These are phyloP conservation scores for Pseudogymnoascus sp. DNA, from an alignment of 2,329 filamentous ascomycete species.

Conservation along the genomic window DNA sequence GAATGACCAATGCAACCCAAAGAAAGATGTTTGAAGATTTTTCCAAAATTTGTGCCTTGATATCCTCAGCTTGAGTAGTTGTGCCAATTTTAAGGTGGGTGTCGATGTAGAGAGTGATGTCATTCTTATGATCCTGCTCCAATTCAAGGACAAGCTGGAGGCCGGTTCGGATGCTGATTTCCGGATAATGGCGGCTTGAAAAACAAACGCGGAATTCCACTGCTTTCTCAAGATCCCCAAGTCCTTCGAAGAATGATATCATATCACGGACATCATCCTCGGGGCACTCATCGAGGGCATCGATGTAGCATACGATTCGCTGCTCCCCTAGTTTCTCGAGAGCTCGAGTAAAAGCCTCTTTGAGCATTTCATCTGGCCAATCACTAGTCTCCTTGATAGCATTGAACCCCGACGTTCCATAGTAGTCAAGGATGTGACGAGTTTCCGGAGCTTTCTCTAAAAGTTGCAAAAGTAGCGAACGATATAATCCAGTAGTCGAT, in stretches of 20 bases:
- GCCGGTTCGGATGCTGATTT: slow-evolving; percentile 21
- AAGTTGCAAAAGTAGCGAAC: slow-evolving; percentile 41
- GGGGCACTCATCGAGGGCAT: slow-evolving; percentile 41
- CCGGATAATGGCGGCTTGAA: slow-evolving; percentile 28
- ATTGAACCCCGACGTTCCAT: not conserved
- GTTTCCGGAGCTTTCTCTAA: slow-evolving; percentile 31
- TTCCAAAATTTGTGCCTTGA: slow-evolving; percentile 18
- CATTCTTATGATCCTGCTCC: slow-evolving; percentile 24
- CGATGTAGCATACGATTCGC: slow-evolving; percentile 34
- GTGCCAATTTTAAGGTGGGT: slow-evolving; percentile 21
- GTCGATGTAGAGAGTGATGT: slow-evolving; percentile 25
- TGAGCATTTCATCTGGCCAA: slow-evolving; percentile 24
- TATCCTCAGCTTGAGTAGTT: slow-evolving; percentile 17
- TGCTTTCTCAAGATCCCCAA: slow-evolving; percentile 16
- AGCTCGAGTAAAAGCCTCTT: slow-evolving; percentile 23
- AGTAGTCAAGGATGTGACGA: slow-evolving; percentile 28
- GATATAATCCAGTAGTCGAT: slow-evolving; percentile 41
- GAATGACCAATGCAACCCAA: slow-evolving; percentile 25
- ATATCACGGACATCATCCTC: slow-evolving; percentile 30
- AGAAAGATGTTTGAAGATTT: slow-evolving; percentile 25
- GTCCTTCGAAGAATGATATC: slow-evolving; percentile 25
- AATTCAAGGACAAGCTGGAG: slow-evolving; percentile 23
- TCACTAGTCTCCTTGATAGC: slow-evolving; percentile 10
- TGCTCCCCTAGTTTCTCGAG: slow-evolving; percentile 22
- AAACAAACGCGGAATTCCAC: slow-evolving; percentile 19